phyloP scores from a whole-genome alignment of 148 eudicot species.

The Vaccinium vitisidaea region DNA sequence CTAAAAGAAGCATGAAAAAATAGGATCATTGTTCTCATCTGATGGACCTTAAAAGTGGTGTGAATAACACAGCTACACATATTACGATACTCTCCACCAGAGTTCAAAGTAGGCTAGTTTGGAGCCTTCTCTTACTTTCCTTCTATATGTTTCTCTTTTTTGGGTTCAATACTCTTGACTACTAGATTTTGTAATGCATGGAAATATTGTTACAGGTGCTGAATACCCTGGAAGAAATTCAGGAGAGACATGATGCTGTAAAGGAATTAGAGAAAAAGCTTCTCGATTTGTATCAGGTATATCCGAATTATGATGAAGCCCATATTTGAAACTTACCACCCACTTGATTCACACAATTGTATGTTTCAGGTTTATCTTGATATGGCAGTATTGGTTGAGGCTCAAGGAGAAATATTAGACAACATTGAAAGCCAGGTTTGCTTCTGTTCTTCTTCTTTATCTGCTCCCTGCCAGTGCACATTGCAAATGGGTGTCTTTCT shows the following conservation, averaged over 20 bases:
- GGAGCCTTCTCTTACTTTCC: background rate
- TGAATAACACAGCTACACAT: background rate
- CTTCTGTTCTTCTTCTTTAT: background rate
- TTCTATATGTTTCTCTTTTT: background rate
- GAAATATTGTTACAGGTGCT: conserved; percentile 33
- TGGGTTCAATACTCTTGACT: background rate
- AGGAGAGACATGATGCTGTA: conserved; percentile 60
- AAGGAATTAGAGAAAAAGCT: conserved; percentile 56
- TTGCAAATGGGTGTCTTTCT: conserved; percentile 4
- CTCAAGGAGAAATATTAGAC: conserved; percentile 57
- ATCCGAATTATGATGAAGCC: background rate
- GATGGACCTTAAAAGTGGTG: background rate
- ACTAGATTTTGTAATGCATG: background rate
- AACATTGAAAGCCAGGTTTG: conserved; percentile 60
- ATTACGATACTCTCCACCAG: background rate
- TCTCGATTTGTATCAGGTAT: conserved; percentile 57
- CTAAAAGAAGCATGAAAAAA: background rate
- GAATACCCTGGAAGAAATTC: conserved; percentile 54
- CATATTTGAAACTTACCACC: background rate
- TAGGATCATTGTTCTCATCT: background rate
- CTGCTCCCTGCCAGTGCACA: background rate
- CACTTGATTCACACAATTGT: background rate
- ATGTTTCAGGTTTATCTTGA: conserved; percentile 45
- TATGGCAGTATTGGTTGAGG: conserved; percentile 60
- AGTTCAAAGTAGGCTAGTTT: background rate